A percentile compares a stretch with the other conserved stretches of the same genome.
These are phyloP conservation scores for Voacanga thouarsii DNA, from an alignment of 257 asterid genomes.

Conservation along the genomic window DNA sequence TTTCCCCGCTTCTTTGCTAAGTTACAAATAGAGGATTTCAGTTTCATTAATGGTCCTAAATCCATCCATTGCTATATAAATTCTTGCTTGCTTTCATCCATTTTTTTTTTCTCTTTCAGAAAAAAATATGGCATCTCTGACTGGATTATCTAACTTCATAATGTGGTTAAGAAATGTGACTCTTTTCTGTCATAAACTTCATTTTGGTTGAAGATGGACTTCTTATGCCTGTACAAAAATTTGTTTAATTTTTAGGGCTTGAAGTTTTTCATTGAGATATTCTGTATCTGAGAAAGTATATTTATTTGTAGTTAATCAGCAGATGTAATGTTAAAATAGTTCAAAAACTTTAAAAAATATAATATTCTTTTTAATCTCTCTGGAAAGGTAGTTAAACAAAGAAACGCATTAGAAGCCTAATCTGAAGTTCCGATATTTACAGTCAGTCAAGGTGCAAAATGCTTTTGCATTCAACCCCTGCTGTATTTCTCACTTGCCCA, in stretches of 20 bases:
- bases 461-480: too few relatives aligned
- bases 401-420: neutral
- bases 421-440: neutral
- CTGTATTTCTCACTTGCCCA: too few relatives aligned
- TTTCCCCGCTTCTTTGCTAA: neutral
- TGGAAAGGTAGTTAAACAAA: neutral
- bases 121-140: neutral
- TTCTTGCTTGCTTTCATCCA: neutral
- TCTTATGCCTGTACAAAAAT: neutral
- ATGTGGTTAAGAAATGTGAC: neutral
- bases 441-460: neutral
- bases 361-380: neutral
- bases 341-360: neutral
- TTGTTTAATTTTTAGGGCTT: neutral
- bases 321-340: neutral
- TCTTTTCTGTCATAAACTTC: neutral
- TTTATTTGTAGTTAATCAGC: neutral
- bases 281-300: neutral
- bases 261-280: neutral
- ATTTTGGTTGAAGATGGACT: neutral
- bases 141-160: neutral
- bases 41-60: neutral
- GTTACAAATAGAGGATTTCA: neutral
- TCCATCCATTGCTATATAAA: neutral
- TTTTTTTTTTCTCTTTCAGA: too few relatives aligned